These are phyloP conservation scores for Lonicera japonica DNA, from an alignment of 129 eudicot genomes.

Conservation along the genomic window DNA sequence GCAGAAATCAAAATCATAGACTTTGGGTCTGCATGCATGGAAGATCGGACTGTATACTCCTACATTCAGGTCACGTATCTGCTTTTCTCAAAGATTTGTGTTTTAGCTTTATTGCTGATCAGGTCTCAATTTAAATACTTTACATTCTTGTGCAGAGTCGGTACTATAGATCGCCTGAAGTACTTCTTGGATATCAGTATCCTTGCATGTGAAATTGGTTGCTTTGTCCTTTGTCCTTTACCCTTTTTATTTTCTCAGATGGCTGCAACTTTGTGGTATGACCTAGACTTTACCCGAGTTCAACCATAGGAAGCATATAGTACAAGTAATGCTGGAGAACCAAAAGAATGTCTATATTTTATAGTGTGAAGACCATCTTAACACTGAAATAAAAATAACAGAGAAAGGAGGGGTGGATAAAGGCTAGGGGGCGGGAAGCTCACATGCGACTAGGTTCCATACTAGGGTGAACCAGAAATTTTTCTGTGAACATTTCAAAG, in stretches of 20 bases:
- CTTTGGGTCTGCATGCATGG: constrained; percentile 99
- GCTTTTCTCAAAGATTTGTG: constrained; percentile 7
- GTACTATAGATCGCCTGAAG: constrained; percentile 99
- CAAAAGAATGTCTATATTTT: too few relatives aligned
- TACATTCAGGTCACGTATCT: constrained; percentile 71
- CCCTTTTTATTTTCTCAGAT: not conserved
- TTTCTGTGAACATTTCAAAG: too few relatives aligned
- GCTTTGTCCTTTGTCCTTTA: not conserved
- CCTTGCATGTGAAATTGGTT: constrained; percentile 29
- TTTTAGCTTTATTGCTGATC: constrained; percentile 19
- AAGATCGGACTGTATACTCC: constrained; percentile 93
- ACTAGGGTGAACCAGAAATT: too few relatives aligned
- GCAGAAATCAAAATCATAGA: constrained; percentile 88
- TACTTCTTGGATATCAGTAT: constrained; percentile 97
- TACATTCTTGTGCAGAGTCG: constrained; percentile 74
- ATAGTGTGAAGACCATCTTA: too few relatives aligned
- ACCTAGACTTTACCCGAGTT: not conserved
- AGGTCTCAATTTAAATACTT: constrained; percentile 16
- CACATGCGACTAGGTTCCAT: too few relatives aligned
- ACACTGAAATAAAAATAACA: too few relatives aligned
- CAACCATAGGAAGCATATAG: not conserved
- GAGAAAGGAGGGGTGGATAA: too few relatives aligned
- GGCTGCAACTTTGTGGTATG: not conserved
- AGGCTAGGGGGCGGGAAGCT: too few relatives aligned
- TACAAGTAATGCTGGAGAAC: too few relatives aligned